Percentiles rank a stretch among this genome's conserved stretches.
Conservation (phyloP, 1,284 basidiomycete species). For the Ceratobasidium sp. region DNA sequence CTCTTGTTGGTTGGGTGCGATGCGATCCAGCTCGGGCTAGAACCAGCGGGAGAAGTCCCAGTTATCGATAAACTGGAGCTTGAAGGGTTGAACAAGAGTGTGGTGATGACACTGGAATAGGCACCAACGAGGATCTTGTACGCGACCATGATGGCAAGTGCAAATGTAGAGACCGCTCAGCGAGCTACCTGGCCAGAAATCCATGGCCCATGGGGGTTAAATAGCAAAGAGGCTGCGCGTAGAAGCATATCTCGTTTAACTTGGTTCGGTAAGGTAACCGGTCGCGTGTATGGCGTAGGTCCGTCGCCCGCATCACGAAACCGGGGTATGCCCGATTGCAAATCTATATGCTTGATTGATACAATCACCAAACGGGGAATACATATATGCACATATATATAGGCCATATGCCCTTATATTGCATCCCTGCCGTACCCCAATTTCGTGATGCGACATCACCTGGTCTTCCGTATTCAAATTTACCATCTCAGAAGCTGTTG, state of each 20-base stretch:
- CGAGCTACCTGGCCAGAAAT: not conserved
- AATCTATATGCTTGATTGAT: no score
- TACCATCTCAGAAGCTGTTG: not conserved
- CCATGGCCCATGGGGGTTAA: not conserved
- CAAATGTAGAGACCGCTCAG: not conserved
- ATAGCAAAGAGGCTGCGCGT: not conserved
- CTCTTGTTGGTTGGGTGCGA: slow-evolving; percentile 42
- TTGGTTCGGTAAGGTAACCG: slow-evolving; percentile 21
- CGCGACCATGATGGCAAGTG: not conserved
- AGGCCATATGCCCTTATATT: no score
- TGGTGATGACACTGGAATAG: slow-evolving; percentile 45
- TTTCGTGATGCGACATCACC: no score
- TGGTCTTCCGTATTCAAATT: slow-evolving; percentile 8
- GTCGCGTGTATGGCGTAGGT: not conserved
- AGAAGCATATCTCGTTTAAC: slow-evolving; percentile 20
- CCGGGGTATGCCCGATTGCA: no score
- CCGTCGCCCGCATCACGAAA: no score
- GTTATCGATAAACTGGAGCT: slow-evolving; percentile 36
- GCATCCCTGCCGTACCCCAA: no score
- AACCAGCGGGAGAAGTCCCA: slow-evolving; percentile 41
- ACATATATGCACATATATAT: no score
- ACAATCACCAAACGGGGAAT: no score
- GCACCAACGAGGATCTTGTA: slow-evolving; percentile 47
- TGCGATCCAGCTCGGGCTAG: slow-evolving; percentile 47
- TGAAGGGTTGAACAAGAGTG: slow-evolving; percentile 45